A percentile compares a stretch with the other conserved stretches of the same genome.
These are phyloP conservation scores for Phytophthora capsici DNA, from an alignment of 352 stramenopile species.

Conservation along the genomic window DNA sequence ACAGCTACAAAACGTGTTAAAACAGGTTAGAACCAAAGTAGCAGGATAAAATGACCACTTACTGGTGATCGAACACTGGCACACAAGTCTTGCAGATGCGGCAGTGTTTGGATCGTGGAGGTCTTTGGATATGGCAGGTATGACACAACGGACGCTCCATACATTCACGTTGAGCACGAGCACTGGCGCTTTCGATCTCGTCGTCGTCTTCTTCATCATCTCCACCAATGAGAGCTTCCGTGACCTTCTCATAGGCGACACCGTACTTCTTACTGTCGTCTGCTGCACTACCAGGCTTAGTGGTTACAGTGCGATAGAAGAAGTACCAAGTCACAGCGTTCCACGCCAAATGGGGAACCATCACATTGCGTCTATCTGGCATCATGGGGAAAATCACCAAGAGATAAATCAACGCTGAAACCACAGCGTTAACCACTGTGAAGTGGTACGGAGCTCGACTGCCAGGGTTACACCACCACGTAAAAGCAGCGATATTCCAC, in stretches of 20 bases:
- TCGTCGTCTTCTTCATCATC: conserved; percentile 26
- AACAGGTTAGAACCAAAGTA: conserved; percentile 7
- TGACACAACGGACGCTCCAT: conserved; percentile 82
- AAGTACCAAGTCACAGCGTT: conserved; percentile 67
- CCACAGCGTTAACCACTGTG: conserved; percentile 57
- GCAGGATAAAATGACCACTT: conserved; percentile 33
- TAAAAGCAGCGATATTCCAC: conserved; percentile 70
- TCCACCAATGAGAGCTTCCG: conserved; percentile 46
- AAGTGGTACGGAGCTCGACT: conserved; percentile 77
- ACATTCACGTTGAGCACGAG: conserved; percentile 31
- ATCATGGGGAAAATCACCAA: conserved; percentile 60
- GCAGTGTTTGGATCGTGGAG: conserved; percentile 84
- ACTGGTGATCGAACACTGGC: conserved; percentile 98
- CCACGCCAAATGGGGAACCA: conserved; percentile 68
- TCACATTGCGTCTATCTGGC: conserved; percentile 59
- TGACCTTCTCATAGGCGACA: conserved; percentile 66
- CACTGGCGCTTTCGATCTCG: conserved; percentile 20
- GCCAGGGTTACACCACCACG: conserved; percentile 61
- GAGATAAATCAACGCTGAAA: conserved; percentile 54
- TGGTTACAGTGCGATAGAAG: conserved; percentile 70
- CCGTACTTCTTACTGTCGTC: conserved; percentile 41
- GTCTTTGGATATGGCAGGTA: conserved; percentile 82
- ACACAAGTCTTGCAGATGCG: conserved; percentile 94
- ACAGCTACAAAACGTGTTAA: conserved; percentile 63
- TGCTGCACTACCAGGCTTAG: conserved; percentile 57